These are phyloP conservation scores for Macadamia tetraphylla DNA, from an alignment of 164 flowering plant genomes.

Conservation along the genomic window DNA sequence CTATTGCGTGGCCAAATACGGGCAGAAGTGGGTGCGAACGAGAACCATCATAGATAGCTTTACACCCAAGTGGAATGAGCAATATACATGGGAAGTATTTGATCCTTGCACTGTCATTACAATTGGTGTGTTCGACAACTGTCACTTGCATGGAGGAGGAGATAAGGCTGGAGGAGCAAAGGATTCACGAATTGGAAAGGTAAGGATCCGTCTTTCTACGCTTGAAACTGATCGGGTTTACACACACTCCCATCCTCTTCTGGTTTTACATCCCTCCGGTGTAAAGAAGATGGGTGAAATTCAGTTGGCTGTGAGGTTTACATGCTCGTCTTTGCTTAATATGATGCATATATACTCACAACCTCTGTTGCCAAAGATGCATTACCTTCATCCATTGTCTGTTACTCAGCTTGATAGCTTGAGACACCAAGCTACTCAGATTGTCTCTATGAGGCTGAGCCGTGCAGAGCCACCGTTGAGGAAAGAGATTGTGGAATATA, in stretches of 20 bases:
- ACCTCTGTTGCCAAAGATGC: constrained; percentile 79
- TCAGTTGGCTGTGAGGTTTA: constrained; percentile 78
- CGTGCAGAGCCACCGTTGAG: constrained; percentile 83
- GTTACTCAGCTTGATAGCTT: constrained; percentile 64
- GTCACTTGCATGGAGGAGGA: constrained; percentile 48
- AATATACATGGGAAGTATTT: constrained; percentile 78
- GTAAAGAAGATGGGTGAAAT: constrained; percentile 85
- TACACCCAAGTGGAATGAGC: constrained; percentile 75
- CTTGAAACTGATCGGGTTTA: constrained; percentile 70
- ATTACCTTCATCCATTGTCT: constrained; percentile 64
- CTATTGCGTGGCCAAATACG: constrained; percentile 79
- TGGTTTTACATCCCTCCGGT: constrained; percentile 60
- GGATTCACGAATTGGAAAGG: constrained; percentile 78
- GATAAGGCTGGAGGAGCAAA: constrained; percentile 40
- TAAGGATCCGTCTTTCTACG: constrained; percentile 68
- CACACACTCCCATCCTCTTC: constrained; percentile 64
- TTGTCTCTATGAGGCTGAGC: constrained; percentile 63
- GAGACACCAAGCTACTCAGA: constrained; percentile 82
- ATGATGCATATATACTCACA: constrained; percentile 72
- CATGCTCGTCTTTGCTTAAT: constrained; percentile 64
- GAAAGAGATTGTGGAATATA: constrained; percentile 72
- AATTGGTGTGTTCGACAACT: constrained; percentile 71
- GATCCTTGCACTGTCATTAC: constrained; percentile 79
- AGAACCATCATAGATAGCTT: constrained; percentile 64
- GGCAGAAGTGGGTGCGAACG: constrained; percentile 80